These are phyloP conservation scores for Zymoseptoria brevis DNA, from an alignment of 2,329 filamentous ascomycete genomes.

Conservation along the genomic window DNA sequence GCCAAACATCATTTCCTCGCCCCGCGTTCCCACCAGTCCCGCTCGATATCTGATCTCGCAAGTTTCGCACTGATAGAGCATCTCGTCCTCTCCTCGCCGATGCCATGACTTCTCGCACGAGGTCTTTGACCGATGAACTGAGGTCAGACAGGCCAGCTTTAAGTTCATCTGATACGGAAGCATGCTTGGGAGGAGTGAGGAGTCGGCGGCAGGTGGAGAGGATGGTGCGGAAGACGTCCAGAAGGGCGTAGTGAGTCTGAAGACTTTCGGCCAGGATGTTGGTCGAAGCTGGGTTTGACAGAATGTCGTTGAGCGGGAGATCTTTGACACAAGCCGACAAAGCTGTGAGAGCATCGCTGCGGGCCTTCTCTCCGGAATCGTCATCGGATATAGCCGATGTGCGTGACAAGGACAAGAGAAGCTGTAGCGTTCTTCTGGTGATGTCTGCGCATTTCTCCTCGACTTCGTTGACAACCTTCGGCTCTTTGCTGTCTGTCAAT, in stretches of 20 bases:
- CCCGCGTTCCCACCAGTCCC: conserved; percentile 5
- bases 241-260: conserved; percentile 18
- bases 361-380: background rate
- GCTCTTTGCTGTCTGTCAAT: background rate
- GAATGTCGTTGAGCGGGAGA: conserved; percentile 10
- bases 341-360: background rate
- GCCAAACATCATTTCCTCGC: conserved; percentile 5
- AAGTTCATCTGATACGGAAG: background rate
- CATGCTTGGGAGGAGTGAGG: background rate
- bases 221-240: conserved; percentile 22
- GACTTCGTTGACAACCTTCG: background rate
- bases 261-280: conserved; percentile 13
- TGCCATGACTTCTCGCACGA: conserved; percentile 4
- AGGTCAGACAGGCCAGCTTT: background rate
- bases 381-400: background rate
- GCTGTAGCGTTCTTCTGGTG: background rate
- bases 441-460: background rate
- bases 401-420: background rate
- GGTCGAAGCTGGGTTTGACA: conserved; percentile 1
- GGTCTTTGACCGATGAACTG: conserved; percentile 6
- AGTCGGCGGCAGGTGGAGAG: conserved; percentile 10
- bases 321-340: conserved; percentile 11
- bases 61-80: conserved; percentile 12
- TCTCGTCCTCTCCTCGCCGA: conserved; percentile 14
- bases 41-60: conserved; percentile 7